These are phyloP conservation scores for Posidonia australis DNA, from an alignment of 106 monocot genomes.

Conservation along the genomic window DNA sequence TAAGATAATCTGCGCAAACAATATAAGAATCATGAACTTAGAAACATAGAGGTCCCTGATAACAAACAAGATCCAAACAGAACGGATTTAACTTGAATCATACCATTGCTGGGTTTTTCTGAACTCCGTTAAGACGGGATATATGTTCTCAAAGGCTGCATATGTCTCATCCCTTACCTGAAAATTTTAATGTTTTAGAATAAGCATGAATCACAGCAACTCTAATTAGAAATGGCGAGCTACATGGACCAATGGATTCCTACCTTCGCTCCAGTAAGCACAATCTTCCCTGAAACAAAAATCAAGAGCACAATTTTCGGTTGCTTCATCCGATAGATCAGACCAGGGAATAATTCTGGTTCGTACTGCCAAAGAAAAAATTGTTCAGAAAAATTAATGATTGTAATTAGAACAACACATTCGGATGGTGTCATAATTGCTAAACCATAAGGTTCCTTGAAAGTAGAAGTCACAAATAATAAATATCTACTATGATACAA, in stretches of 20 bases:
- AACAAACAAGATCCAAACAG: neutral
- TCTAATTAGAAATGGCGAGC: too few relatives aligned
- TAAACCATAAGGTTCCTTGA: neutral
- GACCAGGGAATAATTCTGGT: constrained; percentile 23
- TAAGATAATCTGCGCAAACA: neutral
- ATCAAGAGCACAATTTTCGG: constrained; percentile 29
- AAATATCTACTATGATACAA: too few relatives aligned
- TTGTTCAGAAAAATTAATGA: neutral
- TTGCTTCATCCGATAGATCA: constrained; percentile 27
- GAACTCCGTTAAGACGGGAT: constrained; percentile 68
- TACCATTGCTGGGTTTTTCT: constrained; percentile 63
- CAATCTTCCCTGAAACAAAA: constrained; percentile 31
- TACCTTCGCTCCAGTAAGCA: constrained; percentile 31
- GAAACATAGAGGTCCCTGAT: neutral
- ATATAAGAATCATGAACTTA: neutral
- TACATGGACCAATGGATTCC: neutral
- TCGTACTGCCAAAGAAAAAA: constrained; percentile 16
- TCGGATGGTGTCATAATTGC: too few relatives aligned
- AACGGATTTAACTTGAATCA: neutral
- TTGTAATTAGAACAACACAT: neutral
- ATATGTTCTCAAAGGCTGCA: constrained; percentile 77
- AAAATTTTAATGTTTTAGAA: neutral
- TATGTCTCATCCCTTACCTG: constrained; percentile 78
- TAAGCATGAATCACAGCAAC: neutral
- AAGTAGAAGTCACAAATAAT: too few relatives aligned